phyloP scores from a whole-genome alignment of 352 stramenopile genomes.

The Halophytophthora batemanensis region DNA sequence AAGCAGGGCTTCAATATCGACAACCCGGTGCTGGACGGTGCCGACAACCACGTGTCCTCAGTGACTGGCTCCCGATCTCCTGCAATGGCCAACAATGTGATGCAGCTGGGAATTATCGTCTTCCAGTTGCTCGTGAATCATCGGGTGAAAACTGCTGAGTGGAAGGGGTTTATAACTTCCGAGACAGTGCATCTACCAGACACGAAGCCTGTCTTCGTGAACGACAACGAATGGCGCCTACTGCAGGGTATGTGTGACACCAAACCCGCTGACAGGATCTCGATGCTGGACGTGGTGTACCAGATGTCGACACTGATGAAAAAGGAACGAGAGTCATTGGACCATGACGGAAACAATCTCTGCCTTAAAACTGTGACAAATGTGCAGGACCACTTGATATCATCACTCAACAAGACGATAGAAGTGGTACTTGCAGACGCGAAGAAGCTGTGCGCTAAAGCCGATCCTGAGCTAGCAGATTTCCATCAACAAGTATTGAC shows the following conservation, averaged over 20 bases:
- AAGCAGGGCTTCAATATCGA: too few species aligned
- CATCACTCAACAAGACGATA: too few species aligned
- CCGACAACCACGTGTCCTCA: too few species aligned
- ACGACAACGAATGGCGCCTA: conserved; percentile 11
- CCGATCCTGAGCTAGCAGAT: background rate
- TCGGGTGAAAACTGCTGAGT: background rate
- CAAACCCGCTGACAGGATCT: conserved; percentile 1
- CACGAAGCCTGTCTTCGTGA: conserved; percentile 5
- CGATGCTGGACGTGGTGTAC: conserved; percentile 8
- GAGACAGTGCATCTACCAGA: conserved; percentile 3
- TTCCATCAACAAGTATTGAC: conserved; percentile 11
- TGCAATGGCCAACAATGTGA: too few species aligned
- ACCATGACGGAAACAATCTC: too few species aligned
- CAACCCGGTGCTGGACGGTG: too few species aligned
- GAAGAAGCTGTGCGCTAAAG: conserved; percentile 3
- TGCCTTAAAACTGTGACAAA: too few species aligned
- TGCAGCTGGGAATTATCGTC: too few species aligned
- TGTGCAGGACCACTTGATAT: too few species aligned
- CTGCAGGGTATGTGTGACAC: conserved; percentile 14
- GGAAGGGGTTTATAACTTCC: background rate
- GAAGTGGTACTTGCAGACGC: conserved; percentile 10
- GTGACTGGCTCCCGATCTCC: too few species aligned
- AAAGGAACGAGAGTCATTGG: too few species aligned
- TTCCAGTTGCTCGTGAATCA: too few species aligned
- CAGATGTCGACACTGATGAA: conserved; percentile 10